Evolutionary conservation across 1,284 basidiomycete species (phyloP).

Genomic region (Coniferiporia weirii): DNA sequence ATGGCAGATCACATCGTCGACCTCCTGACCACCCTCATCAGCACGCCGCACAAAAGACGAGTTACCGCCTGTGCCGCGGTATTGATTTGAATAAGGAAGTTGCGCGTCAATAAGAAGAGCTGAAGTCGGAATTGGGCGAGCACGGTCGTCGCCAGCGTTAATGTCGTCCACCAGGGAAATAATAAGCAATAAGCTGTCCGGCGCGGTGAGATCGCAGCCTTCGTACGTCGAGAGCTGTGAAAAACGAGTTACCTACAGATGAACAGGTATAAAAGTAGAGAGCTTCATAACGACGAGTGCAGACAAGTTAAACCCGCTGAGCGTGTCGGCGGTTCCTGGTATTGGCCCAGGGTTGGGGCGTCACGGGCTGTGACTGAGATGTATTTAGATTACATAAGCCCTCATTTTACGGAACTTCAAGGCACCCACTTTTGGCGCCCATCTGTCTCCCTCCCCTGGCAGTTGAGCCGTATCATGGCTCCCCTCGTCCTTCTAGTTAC

Average conservation of each 20-base stretch:
- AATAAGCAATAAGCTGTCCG: neutral
- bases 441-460: too few species aligned
- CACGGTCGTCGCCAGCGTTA: neutral
- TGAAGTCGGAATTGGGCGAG: neutral
- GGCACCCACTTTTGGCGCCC: too few species aligned
- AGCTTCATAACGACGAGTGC: neutral
- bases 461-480: too few species aligned
- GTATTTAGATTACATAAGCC: too few species aligned
- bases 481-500: too few species aligned
- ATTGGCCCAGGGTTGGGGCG: too few species aligned
- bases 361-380: too few species aligned
- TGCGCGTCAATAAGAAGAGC: too few species aligned
- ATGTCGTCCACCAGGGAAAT: neutral
- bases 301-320: too few species aligned
- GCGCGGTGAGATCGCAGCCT: neutral
- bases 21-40: neutral
- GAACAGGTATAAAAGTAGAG: neutral
- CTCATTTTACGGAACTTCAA: too few species aligned
- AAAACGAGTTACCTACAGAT: neutral
- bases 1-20: conserved; percentile 45
- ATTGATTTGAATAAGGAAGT: neutral
- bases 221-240: neutral
- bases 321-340: too few species aligned
- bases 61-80: neutral
- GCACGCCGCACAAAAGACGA: neutral